Evolutionary conservation across 495 filamentous ascomycete genomes (phyloP).

Genomic region (Podospora pseudopauciseta): DNA sequence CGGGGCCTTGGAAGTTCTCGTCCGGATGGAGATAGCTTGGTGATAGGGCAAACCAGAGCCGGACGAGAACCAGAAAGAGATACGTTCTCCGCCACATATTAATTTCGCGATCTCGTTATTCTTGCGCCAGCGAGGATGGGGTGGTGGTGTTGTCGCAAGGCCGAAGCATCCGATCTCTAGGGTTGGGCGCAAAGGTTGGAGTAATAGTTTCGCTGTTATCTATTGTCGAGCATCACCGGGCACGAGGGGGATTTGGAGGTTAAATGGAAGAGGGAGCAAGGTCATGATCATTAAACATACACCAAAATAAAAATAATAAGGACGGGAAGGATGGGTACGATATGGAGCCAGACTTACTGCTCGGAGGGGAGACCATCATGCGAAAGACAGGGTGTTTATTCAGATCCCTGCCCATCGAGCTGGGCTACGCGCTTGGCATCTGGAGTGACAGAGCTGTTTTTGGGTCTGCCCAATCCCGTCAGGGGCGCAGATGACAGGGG

Average conservation of each 20-base stretch:
- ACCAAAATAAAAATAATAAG: conserved; percentile 7
- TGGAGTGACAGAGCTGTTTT: conserved; percentile 3
- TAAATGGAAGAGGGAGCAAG: conserved; percentile 6
- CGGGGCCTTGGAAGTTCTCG: conserved; percentile 97
- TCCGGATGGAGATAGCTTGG: conserved; percentile 97
- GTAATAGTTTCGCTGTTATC: conserved; percentile 1
- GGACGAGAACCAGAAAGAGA: conserved; percentile 75
- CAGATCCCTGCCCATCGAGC: conserved; percentile 8
- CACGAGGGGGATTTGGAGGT: not conserved
- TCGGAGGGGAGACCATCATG: conserved; percentile 8
- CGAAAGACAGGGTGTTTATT: conserved; percentile 19
- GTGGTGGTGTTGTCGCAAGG: conserved; percentile 10
- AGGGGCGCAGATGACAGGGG: not conserved
- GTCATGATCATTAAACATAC: conserved; percentile 15
- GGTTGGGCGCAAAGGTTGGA: conserved; percentile 9
- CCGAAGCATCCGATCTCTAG: conserved; percentile 22
- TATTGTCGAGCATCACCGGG: conserved; percentile 16
- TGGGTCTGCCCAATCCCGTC: conserved; percentile 4
- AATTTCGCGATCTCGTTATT: conserved; percentile 4
- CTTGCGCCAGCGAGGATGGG: conserved; percentile 5
- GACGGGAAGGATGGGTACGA: conserved; percentile 15
- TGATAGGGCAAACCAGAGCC: conserved; percentile 89
- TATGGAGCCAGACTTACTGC: conserved; percentile 14
- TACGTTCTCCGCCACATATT: conserved; percentile 91
- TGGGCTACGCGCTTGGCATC: not conserved